A percentile compares a stretch with the other conserved stretches of the same genome.
Conservation (phyloP, 129 eudicot genomes). For the Gnaphalium uliginosum region DNA sequence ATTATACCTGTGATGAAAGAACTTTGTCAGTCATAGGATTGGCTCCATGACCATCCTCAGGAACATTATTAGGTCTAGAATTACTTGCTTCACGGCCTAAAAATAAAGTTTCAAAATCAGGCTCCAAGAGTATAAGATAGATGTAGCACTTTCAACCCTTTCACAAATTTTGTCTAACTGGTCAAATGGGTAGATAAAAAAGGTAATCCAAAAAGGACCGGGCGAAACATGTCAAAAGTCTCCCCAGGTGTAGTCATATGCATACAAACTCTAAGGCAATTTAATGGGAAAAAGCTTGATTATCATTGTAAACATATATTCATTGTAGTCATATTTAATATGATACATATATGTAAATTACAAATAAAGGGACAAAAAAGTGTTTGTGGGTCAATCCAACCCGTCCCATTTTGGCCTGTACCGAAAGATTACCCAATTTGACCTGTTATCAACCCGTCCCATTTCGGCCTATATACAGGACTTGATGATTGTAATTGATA, state of each 20-base stretch:
- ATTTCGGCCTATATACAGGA: no score
- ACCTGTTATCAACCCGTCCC: neutral
- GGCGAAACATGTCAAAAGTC: neutral
- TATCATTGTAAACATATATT: neutral
- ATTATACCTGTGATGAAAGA: constrained; percentile 54
- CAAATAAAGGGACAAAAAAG: neutral
- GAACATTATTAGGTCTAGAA: constrained; percentile 41
- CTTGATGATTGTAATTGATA: no score
- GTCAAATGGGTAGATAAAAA: neutral
- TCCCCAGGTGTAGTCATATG: neutral
- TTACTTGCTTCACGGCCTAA: constrained; percentile 55
- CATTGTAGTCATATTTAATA: neutral
- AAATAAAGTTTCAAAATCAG: constrained; percentile 12
- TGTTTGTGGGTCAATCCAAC: neutral
- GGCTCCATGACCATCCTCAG: constrained; percentile 50
- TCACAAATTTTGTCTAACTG: neutral
- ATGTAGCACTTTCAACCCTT: neutral
- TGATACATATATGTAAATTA: neutral
- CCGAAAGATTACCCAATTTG: neutral
- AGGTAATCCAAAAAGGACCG: neutral
- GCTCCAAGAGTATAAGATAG: neutral
- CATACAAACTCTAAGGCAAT: neutral
- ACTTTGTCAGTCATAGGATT: constrained; percentile 44
- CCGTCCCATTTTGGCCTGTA: neutral
- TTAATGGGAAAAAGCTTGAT: neutral